A percentile compares a stretch with the other conserved stretches of the same genome.
Conservation (phyloP, 257 asterid species). For the Thymus quinquecostatus region DNA sequence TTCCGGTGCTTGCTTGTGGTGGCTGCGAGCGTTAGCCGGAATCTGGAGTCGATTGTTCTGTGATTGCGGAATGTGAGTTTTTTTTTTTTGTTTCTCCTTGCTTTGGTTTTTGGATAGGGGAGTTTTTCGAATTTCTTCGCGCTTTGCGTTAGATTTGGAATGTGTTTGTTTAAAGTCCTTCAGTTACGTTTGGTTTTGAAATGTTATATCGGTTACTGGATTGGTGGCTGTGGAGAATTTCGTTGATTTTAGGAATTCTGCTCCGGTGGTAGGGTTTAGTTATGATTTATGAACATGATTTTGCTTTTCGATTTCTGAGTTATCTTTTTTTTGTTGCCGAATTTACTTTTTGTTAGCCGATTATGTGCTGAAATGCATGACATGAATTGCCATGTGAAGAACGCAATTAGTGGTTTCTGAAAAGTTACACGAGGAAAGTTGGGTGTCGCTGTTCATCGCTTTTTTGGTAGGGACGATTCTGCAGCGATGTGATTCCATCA, state of each 20-base stretch:
- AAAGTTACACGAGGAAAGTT: not conserved
- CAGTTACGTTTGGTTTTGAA: not conserved
- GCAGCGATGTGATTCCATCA: not conserved
- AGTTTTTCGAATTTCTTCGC: not conserved
- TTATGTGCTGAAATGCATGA: conserved; percentile 7
- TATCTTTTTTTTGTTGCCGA: too few species aligned
- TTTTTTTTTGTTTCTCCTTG: not conserved
- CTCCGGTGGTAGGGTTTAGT: not conserved
- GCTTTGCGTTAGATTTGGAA: conserved; percentile 11
- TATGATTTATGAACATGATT: not conserved
- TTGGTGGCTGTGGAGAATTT: conserved; percentile 11
- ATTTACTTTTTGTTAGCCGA: not conserved
- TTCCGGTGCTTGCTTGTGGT: not conserved
- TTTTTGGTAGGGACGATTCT: not conserved
- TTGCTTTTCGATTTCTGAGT: conserved; percentile 1
- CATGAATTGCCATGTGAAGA: conserved; percentile 2
- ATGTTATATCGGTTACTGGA: conserved; percentile 26
- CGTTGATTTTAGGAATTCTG: not conserved
- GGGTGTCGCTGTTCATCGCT: not conserved
- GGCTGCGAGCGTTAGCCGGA: not conserved
- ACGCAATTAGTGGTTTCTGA: not conserved
- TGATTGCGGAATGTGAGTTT: conserved; percentile 20
- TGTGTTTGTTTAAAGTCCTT: conserved; percentile 20
- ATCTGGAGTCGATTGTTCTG: not conserved
- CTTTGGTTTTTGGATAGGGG: conserved; percentile 20